Base-by-base conservation (phyloP, 768 basidiomycete genomes). In the Cystobasidium onofrii region DNA sequence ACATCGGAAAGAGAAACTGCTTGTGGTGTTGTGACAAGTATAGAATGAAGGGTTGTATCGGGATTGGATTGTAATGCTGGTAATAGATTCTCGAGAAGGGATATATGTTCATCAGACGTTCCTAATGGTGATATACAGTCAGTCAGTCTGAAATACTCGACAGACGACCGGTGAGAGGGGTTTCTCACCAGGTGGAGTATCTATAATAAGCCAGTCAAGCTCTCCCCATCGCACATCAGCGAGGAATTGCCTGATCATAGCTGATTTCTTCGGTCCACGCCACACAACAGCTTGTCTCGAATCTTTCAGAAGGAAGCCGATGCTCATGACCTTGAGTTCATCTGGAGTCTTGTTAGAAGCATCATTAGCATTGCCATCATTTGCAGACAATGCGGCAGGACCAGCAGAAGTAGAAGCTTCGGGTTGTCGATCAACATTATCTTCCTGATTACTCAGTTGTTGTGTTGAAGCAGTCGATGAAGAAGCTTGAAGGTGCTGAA, bases 251-350 rank as follows among this genome's bases (percentile, higher is more conserved):
- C 92, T 84, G 78, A 97, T 95, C 93, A 96, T 96, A 73, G 89
- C 94, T 77, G 94, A 94, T 85, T 96, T 97, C 85, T 96, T 98
- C 61, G 96, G 96, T 0, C 96, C 96, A 79, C 96, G 84, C 96
- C 96, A 99, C 0, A 99, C 91, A 57, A 99, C 92, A 20, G 91
- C 91, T 80, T 98, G 94, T 25, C 88, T 89, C 79, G 88, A 88
- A 79, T 88, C 89, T 83, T 91, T 91, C 77, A 98, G 82, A 77
- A 99, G 83, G 81, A 98, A 97, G 1, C 92, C 96, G 10, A 98
- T 92, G 79, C 90, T 92, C 96, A 99, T 99, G 81, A 91, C 93
- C 15, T 88, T 89, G 73, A 99, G 80, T 77, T 92, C 83, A 31
- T 87, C 87, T 54, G 17, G 29, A 4, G 29, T 52, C 17, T 64